These are phyloP conservation scores for Grigorovia jiainica DNA, from an alignment of 805 yeast genomes.

Conservation along the genomic window DNA sequence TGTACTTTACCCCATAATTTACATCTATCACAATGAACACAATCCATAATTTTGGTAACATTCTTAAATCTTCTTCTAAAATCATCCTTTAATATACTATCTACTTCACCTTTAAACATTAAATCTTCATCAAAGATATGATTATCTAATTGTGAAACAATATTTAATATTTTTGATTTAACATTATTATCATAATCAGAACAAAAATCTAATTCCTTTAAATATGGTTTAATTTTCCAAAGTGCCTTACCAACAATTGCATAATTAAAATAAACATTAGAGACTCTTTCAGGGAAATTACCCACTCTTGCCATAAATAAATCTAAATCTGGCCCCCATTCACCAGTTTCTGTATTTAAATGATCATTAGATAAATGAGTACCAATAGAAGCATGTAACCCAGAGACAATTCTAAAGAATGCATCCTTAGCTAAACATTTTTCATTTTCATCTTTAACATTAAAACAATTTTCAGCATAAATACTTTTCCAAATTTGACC, in stretches of 20 bases:
- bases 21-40: conserved; percentile 97
- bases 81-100: conserved; percentile 59
- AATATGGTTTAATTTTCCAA: conserved; percentile 50
- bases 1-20: conserved; percentile 97
- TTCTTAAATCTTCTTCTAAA: conserved; percentile 80
- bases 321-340: conserved; percentile 75
- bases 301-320: conserved; percentile 89
- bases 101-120: conserved; percentile 38
- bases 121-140: conserved; percentile 42
- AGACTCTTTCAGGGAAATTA: conserved; percentile 73
- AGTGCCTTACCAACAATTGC: conserved; percentile 79
- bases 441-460: conserved; percentile 37
- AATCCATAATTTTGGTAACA: conserved; percentile 90
- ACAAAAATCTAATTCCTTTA: conserved; percentile 44
- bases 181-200: conserved; percentile 36
- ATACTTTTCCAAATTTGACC: conserved; percentile 89
- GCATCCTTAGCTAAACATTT: conserved; percentile 80
- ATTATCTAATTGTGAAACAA: conserved; percentile 29
- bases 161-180: conserved; percentile 33
- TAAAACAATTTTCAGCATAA: conserved; percentile 82
- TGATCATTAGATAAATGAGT: conserved; percentile 86
- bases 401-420: conserved; percentile 78
- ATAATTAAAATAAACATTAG: conserved; percentile 86
- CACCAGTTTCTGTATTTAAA: conserved; percentile 58
- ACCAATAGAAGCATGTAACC: conserved; percentile 92